Conservation (phyloP, 2,329 filamentous ascomycete species). For the Tolypocladium tundrense region DNA sequence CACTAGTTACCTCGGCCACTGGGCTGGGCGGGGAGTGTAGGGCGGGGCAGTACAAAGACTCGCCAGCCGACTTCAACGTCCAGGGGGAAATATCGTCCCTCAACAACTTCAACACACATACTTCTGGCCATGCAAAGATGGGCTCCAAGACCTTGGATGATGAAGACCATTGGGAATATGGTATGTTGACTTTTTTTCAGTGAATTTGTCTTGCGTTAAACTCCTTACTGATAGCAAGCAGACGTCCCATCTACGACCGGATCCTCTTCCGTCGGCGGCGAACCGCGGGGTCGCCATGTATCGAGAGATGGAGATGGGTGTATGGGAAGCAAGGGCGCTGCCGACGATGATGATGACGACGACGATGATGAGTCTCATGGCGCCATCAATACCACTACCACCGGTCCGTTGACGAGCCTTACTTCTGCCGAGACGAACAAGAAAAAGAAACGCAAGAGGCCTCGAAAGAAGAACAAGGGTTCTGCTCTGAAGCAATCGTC, state of each 20-base stretch:
- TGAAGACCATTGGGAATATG: conserved; percentile 1
- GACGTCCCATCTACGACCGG: conserved; percentile 9
- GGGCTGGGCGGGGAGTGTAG: too few species aligned
- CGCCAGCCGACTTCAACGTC: too few species aligned
- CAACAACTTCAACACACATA: not conserved
- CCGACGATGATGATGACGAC: conserved; percentile 16
- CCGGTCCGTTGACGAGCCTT: conserved; percentile 10
- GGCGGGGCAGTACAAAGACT: too few species aligned
- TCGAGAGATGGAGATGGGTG: conserved; percentile 31
- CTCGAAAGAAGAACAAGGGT: conserved; percentile 17
- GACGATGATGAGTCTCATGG: conserved; percentile 15
- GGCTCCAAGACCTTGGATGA: conserved; percentile 5
- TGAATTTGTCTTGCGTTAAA: not conserved
- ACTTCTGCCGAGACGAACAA: conserved; percentile 3
- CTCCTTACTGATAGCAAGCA: conserved; percentile 9
- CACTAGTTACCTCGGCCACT: too few species aligned
- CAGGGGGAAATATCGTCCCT: not conserved
- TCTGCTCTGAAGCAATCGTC: conserved; percentile 15
- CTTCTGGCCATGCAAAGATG: conserved; percentile 3
- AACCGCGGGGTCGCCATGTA: conserved; percentile 28
- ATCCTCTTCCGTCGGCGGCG: conserved; percentile 21
- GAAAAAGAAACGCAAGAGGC: conserved; percentile 16
- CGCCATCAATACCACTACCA: conserved; percentile 3
- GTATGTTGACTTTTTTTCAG: not conserved
- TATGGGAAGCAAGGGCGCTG: conserved; percentile 19